A percentile compares a stretch with the other conserved stretches of the same genome.
Evolutionary conservation across 768 basidiomycete species (phyloP).

Genomic region (Nevesoporus exiguus): DNA sequence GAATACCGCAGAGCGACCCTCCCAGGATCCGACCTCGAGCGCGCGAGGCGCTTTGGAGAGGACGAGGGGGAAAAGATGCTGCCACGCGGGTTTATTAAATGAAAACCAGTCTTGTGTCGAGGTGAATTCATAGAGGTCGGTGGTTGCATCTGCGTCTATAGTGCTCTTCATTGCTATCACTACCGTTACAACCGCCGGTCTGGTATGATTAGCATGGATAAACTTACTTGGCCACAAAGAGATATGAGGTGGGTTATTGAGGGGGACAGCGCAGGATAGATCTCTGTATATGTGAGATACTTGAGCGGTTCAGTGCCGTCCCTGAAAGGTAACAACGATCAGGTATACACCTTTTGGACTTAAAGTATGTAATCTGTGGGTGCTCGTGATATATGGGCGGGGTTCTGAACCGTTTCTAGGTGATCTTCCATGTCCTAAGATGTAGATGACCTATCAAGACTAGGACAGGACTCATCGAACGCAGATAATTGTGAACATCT

Average conservation of each 20-base stretch:
- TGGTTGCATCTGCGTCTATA: constrained; percentile 1
- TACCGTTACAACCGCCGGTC: not conserved
- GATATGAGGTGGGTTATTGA: not conserved
- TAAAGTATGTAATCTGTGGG: not conserved
- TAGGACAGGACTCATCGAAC: not conserved
- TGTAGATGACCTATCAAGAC: not conserved
- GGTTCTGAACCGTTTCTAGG: constrained; percentile 1
- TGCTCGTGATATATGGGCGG: not conserved
- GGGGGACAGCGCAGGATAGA: not conserved
- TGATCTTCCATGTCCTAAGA: not conserved
- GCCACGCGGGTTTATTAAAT: constrained; percentile 42
- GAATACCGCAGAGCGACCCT: constrained; percentile 60
- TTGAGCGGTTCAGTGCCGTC: not conserved
- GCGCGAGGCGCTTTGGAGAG: constrained; percentile 39
- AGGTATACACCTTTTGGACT: constrained; percentile 7
- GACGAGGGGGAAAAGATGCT: constrained; percentile 38
- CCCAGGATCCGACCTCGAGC: constrained; percentile 61
- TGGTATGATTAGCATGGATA: not conserved
- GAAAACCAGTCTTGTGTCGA: constrained; percentile 57
- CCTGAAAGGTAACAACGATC: constrained; percentile 2
- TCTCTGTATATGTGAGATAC: constrained; percentile 19
- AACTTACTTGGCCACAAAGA: not conserved
- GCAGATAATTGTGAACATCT: not conserved
- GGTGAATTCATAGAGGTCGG: constrained; percentile 40
- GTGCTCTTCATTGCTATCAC: constrained; percentile 15